Evolutionary conservation across 805 yeast genomes (phyloP).

Genomic region (Candida jianshihensis): DNA sequence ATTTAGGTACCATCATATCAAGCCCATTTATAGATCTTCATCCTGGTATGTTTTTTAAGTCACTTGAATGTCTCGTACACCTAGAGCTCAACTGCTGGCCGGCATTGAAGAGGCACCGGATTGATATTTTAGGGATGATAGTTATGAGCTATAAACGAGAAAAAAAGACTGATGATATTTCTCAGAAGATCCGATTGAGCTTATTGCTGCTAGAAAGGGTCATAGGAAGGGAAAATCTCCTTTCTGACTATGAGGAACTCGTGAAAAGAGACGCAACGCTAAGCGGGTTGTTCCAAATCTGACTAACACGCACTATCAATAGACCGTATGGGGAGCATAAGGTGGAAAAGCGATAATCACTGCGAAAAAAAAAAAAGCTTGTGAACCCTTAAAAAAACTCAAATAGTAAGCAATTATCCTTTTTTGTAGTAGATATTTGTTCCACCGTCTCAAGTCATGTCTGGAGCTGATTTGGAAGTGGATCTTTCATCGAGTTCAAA

Average conservation of each 20-base stretch:
- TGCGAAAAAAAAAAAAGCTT: too few species aligned
- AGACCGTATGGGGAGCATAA: too few species aligned
- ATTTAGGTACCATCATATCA: constrained; percentile 14
- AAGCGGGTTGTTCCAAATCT: neutral
- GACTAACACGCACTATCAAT: too few species aligned
- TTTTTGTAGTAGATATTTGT: too few species aligned
- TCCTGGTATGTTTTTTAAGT: constrained; percentile 6
- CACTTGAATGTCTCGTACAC: constrained; percentile 9
- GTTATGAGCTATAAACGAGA: constrained; percentile 9
- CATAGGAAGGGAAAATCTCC: constrained; percentile 2
- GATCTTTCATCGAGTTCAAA: neutral
- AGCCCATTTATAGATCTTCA: constrained; percentile 18
- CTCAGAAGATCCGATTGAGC: constrained; percentile 1
- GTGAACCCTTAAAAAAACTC: too few species aligned
- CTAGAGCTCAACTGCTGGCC: constrained; percentile 18
- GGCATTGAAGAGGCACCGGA: constrained; percentile 11
- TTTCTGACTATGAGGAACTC: constrained; percentile 6
- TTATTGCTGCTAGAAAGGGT: constrained; percentile 4
- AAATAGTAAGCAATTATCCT: too few species aligned
- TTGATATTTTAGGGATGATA: constrained; percentile 18
- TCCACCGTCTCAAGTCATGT: too few species aligned
- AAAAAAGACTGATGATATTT: constrained; percentile 1
- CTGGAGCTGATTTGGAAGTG: too few species aligned
- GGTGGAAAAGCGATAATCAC: too few species aligned
- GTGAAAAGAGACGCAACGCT: constrained; percentile 1